Percentiles rank a stretch among this genome's conserved stretches.
Evolutionary conservation across 2,329 filamentous ascomycete genomes (phyloP).

Genomic region (Verticillium nubilum): DNA sequence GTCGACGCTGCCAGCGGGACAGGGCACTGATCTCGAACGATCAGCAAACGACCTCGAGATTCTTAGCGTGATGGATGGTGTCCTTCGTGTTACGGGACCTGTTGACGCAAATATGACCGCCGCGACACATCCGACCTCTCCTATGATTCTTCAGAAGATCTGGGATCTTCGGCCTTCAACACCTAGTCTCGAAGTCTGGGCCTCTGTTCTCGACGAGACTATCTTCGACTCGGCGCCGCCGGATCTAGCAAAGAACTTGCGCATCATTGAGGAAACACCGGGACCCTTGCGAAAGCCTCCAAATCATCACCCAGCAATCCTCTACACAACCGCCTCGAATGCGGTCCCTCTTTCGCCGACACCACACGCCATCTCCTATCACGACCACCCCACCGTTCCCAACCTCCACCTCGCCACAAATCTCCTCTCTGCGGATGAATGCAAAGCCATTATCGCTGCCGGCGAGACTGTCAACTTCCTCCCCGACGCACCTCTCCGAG

Average conservation of each 20-base stretch:
- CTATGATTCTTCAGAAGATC: constrained; percentile 50
- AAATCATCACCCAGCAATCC: constrained; percentile 60
- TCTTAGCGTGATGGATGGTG: constrained; percentile 56
- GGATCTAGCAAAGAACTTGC: constrained; percentile 36
- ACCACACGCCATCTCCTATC: constrained; percentile 42
- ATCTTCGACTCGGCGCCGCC: constrained; percentile 38
- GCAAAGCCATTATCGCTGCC: constrained; percentile 60
- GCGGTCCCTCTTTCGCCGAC: constrained; percentile 45
- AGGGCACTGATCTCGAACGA: constrained; percentile 24
- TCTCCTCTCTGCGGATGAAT: constrained; percentile 56
- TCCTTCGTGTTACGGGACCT: constrained; percentile 58
- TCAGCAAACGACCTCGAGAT: constrained; percentile 46
- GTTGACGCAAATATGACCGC: constrained; percentile 42
- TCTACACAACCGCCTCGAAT: constrained; percentile 56
- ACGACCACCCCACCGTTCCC: constrained; percentile 58
- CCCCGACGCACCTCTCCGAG: constrained; percentile 61
- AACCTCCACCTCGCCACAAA: constrained; percentile 54
- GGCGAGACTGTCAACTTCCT: constrained; percentile 61
- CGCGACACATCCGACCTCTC: constrained; percentile 10
- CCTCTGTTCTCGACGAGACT: constrained; percentile 52
- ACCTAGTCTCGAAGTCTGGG: constrained; percentile 40
- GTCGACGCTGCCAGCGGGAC: constrained; percentile 42
- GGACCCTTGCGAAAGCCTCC: constrained; percentile 59
- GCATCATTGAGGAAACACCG: constrained; percentile 56
- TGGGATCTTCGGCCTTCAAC: constrained; percentile 52